Evolutionary conservation across 257 asterid species (phyloP), one percentile per base, ranked within the genome.

Genomic region (Fraxinus quadrangulata): DNA sequence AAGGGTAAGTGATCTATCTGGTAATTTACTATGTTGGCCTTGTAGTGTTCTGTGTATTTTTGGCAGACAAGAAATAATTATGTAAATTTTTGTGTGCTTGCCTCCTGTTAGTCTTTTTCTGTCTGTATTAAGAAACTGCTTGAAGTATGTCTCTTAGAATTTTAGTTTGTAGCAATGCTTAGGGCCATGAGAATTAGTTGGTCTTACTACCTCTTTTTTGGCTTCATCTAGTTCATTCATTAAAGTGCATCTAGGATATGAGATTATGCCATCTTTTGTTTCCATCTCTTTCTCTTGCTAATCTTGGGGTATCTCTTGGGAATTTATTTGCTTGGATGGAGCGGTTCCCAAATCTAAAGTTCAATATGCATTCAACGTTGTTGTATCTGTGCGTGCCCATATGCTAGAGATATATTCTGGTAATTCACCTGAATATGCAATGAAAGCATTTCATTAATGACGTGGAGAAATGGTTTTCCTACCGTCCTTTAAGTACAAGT

Each of bases 1-100:
- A 89, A 89, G 89, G 91, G 97, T 92, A 89, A 88, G 85, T 73
- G 33, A 75, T 54, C 24, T 42, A 51, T 51, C 39, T 21, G 19
- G 56, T 10, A 70, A 30, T 77, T 33, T 39, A 47, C 33, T 19
- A 47, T 40, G n/a, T 67, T 74, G 14, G 37, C 37, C 26, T 77
- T 23, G 73, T 67, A 8, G 23, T n/a, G 66, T 13, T 47, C 73
- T 49, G 40, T 70, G 19, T 40, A 14, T 47, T 47, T 47, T 75
- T 24, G 33, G 49, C 26, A 36, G 28, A 65, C 2, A 4, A 36
- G 61, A 39, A 21, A 34, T 40, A 34, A 21, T 67, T 59, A 49
- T 69, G 19, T 30, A 33, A 68, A 47, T 34, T n/a, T 6, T 26
- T 2, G 67, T 54, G 33, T 33, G 28, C 51, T 24, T 45, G 54